Evolutionary conservation across 164 flowering plant genomes (phyloP), one percentile per base, ranked within the genome.

Genomic region (Akebia trifoliata): DNA sequence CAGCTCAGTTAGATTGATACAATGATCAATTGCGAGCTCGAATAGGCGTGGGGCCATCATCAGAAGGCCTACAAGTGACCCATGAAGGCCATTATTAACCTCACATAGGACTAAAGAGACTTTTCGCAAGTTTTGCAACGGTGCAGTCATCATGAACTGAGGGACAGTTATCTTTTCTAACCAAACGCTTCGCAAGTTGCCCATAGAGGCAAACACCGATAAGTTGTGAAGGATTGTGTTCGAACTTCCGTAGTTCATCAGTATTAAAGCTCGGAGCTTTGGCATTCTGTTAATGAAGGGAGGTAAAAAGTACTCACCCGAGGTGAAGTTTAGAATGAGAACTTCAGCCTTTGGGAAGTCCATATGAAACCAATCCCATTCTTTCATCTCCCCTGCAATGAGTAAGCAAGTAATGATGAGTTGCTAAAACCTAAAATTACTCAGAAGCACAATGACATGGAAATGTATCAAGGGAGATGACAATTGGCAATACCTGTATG

Each of bases 261-360:
- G 22, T 2, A 86, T 62, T 6, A 89, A 56, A 36, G 81, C 79
- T 53, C 84, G 69, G 2, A 89, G 90, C 52, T 74, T 77, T 25
- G 85, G 82, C 94, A 89, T 84, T 45, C 59, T 62, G 6, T 55
- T 54, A 1, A 89, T 69, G 63, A 89, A 89, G 26, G 91, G 80
- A 51, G 97, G 94, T 22, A 84, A 60, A 66, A 64, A 74, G 71
- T 78, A 86, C 25, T 69, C 74, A 8, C 42, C 39, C 9, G 87
- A 75, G 4, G 81, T 59, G 62, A 86, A 86, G 50, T 83, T 86
- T 21, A 89, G 62, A 46, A 89, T 78, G 44, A 86, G 85, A 15
- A 86, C 94, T 71, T 89, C 90, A 10, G 91, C 79, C 66, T 78
- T 78, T 8, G 97, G 94, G 59, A 83, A 86, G 7, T 72, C 64